phyloP scores from a whole-genome alignment of 345 rosid genomes.

The Nephelium lappaceum region DNA sequence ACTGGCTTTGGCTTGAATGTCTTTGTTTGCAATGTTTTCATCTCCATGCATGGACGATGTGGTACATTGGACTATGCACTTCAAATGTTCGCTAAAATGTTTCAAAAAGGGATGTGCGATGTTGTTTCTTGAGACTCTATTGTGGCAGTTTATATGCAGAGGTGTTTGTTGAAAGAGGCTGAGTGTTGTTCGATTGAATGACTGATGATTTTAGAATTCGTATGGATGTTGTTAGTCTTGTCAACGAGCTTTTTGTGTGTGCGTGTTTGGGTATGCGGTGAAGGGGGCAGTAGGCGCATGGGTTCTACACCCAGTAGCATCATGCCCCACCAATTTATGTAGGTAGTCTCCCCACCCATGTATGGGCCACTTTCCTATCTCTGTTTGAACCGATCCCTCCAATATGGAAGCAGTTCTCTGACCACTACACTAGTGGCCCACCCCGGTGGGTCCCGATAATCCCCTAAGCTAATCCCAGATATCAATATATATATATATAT shows the following conservation, averaged over 20 bases:
- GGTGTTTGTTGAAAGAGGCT: conserved; percentile 43
- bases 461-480: too few species aligned
- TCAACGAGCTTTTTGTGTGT: conserved; percentile 69
- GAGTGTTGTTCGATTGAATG: conserved; percentile 60
- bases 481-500: too few species aligned
- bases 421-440: too few species aligned
- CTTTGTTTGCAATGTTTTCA: conserved; percentile 68
- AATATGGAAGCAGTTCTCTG: too few species aligned
- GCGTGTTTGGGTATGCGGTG: conserved; percentile 45
- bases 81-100: conserved; percentile 73
- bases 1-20: conserved; percentile 61
- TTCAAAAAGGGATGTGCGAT: conserved; percentile 45
- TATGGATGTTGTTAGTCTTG: conserved; percentile 68
- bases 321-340: too few species aligned
- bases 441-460: too few species aligned
- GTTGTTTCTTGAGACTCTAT: conserved; percentile 83
- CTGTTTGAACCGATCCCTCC: too few species aligned
- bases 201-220: conserved; percentile 29
- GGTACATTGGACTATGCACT: conserved; percentile 53
- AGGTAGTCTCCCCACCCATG: too few species aligned
- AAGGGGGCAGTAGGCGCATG: conserved; percentile 61
- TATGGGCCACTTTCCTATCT: too few species aligned
- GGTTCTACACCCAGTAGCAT: too few species aligned
- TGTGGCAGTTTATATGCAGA: conserved; percentile 51
- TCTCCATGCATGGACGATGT: conserved; percentile 68